Evolutionary conservation across 768 basidiomycete species (phyloP), one percentile per base, ranked within the genome.

Genomic region (Coprinopsis sp.): DNA sequence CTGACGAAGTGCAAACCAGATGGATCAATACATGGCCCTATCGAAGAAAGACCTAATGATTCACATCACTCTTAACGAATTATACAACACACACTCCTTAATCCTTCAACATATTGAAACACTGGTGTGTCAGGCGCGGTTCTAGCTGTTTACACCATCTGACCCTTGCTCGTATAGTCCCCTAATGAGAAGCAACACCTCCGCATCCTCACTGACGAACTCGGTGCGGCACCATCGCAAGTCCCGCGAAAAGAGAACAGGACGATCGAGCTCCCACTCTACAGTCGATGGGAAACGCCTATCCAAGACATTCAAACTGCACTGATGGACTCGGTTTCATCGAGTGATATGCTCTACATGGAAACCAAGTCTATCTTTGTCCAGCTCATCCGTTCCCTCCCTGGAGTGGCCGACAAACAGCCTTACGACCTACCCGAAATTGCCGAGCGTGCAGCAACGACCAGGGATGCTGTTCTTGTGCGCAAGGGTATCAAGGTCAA

Each of bases 1-100:
- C 25, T 44, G 46, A 25, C 42, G n/a, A 23, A 57, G 19, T 25
- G 8, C 45, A 6, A 49, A 22, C 3, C 55, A 96, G 95, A 95
- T 98, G 86, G 96, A 99, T 68, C 96, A 98, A 74, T 99, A 99
- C 65, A 97, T 99, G 93, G 96, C 96, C 7, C 72, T 99, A 47
- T 97, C 94, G 49, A 99, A 99, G 78, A 98, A 98, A 68, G 96
- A 98, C 63, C 75, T 98, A 49, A 84, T 87, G 75, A 98, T 99
- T 68, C 91, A 93, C 67, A 99, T 99, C 63, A 98, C 96, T 6
- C 71, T 98, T 66, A 99, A 99, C 63, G 96, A 99, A 76, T 61
- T 99, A 73, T 98, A 97, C 68, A 98, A 98, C 70, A 99, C 96
- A 2, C 96, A 99, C 65, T 89, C 93, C 21, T 72, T 98, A 61